A percentile compares a stretch with the other conserved stretches of the same genome.
Evolutionary conservation across 1,284 basidiomycete genomes (phyloP).

Genomic region (Rhodofomes roseus): DNA sequence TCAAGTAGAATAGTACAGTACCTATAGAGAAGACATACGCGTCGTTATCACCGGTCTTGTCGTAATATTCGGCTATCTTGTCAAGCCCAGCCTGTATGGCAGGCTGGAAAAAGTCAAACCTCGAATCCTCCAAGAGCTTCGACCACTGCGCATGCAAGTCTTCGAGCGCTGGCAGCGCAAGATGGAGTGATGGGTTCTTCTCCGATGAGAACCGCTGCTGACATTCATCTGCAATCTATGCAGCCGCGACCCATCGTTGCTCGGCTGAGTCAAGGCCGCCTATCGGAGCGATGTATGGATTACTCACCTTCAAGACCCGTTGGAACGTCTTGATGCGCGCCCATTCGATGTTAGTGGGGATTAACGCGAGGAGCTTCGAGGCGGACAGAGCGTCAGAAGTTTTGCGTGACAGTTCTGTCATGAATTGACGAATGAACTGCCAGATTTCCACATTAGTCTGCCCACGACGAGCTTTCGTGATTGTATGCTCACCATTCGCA

Average conservation of each 20-base stretch:
- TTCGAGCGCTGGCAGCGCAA: constrained; percentile 35
- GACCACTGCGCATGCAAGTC: constrained; percentile 31
- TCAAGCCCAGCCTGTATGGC: constrained; percentile 10
- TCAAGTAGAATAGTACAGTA: constrained; percentile 8
- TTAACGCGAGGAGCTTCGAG: not conserved
- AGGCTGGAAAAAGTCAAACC: constrained; percentile 16
- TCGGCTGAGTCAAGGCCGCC: not conserved
- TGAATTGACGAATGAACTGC: constrained; percentile 17
- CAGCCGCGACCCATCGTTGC: not conserved
- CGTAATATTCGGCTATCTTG: constrained; percentile 16
- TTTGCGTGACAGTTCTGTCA: not conserved
- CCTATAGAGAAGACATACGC: constrained; percentile 12
- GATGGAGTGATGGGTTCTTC: constrained; percentile 21
- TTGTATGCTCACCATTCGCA: not conserved
- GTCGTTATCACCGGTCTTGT: constrained; percentile 11
- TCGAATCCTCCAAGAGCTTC: constrained; percentile 6
- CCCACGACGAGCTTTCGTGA: constrained; percentile 17
- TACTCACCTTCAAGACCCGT: not conserved
- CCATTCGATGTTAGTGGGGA: not conserved
- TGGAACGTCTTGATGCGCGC: not conserved
- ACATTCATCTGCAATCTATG: not conserved
- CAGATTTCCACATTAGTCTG: not conserved
- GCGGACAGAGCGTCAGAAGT: not conserved
- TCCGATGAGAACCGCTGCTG: constrained; percentile 3
- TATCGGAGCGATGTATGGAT: no score